Percentiles rank a stretch among this genome's conserved stretches.
Evolutionary conservation across 2,329 filamentous ascomycete genomes (phyloP).

Genomic region (Scopulariopsis brevicaulis): DNA sequence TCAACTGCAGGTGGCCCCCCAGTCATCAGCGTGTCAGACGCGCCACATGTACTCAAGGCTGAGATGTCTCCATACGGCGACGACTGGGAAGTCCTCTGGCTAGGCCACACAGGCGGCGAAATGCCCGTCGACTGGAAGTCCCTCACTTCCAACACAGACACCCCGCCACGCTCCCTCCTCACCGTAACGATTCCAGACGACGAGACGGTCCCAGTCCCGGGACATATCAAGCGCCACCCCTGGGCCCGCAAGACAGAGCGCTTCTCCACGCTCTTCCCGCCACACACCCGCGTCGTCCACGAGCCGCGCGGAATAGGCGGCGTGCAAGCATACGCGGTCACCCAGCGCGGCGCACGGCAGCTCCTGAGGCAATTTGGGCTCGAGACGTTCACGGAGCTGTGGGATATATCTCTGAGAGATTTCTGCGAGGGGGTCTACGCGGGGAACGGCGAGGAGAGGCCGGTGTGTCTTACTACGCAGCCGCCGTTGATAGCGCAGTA

Average conservation of each 20-base stretch:
- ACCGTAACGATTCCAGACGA: constrained; percentile 16
- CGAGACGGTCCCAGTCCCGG: constrained; percentile 19
- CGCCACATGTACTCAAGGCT: neutral
- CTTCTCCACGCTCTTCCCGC: constrained; percentile 17
- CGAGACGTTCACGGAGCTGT: constrained; percentile 23
- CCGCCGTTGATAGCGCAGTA: constrained; percentile 6
- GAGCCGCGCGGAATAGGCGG: constrained; percentile 27
- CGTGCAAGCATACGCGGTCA: constrained; percentile 25
- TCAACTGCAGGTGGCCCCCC: neutral
- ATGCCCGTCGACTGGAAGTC: constrained; percentile 11
- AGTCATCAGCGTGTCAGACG: neutral
- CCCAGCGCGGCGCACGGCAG: constrained; percentile 26
- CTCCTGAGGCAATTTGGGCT: constrained; percentile 30
- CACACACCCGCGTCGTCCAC: constrained; percentile 31
- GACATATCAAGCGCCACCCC: constrained; percentile 15
- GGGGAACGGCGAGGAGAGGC: constrained; percentile 4
- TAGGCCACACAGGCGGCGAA: constrained; percentile 33
- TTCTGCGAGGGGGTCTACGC: constrained; percentile 27
- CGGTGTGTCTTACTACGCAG: constrained; percentile 3
- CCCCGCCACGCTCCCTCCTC: neutral
- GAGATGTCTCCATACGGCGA: constrained; percentile 25
- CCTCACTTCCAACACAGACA: constrained; percentile 4
- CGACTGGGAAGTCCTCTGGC: constrained; percentile 39
- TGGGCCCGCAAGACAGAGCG: constrained; percentile 16
- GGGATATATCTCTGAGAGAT: constrained; percentile 32